Evolutionary conservation across 495 filamentous ascomycete species (phyloP).

Genomic region (Penicillium herquei): DNA sequence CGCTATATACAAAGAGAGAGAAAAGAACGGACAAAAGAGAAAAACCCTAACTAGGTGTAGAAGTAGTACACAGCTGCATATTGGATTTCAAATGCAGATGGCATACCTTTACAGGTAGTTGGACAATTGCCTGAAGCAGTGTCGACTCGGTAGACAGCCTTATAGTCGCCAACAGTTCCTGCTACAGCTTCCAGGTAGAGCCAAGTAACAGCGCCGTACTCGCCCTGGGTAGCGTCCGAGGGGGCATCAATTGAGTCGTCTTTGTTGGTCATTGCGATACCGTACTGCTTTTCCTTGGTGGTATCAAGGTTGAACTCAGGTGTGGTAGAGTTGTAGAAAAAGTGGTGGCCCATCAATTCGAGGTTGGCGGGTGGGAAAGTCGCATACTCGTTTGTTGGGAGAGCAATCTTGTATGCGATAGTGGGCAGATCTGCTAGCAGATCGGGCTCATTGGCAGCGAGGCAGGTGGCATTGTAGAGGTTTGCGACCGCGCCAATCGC

Average conservation of each 20-base stretch:
- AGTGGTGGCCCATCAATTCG: slow-evolving; percentile 74
- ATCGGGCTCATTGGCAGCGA: slow-evolving; percentile 63
- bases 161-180: slow-evolving; percentile 59
- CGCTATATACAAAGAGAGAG: slow-evolving; percentile 13
- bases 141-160: slow-evolving; percentile 80
- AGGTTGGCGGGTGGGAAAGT: slow-evolving; percentile 51
- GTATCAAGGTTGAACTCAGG: slow-evolving; percentile 80
- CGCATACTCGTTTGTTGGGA: slow-evolving; percentile 34
- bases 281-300: slow-evolving; percentile 48
- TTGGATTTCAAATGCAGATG: slow-evolving; percentile 62
- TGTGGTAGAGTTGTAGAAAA: slow-evolving; percentile 60
- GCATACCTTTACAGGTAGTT: slow-evolving; percentile 66
- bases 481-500: slow-evolving; percentile 74
- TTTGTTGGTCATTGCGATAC: slow-evolving; percentile 63
- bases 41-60: slow-evolving; percentile 39
- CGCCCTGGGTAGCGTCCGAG: slow-evolving; percentile 48
- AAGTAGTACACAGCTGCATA: slow-evolving; percentile 80
- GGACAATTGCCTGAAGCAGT: slow-evolving; percentile 83
- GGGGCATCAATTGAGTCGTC: slow-evolving; percentile 57
- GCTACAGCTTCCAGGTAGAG: slow-evolving; percentile 47
- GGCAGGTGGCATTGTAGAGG: slow-evolving; percentile 85
- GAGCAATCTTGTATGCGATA: slow-evolving; percentile 36
- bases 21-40: slow-evolving; percentile 13
- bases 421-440: slow-evolving; percentile 53
- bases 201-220: slow-evolving; percentile 62